phyloP scores from a whole-genome alignment of 768 basidiomycete species.

The Postia placenta region DNA sequence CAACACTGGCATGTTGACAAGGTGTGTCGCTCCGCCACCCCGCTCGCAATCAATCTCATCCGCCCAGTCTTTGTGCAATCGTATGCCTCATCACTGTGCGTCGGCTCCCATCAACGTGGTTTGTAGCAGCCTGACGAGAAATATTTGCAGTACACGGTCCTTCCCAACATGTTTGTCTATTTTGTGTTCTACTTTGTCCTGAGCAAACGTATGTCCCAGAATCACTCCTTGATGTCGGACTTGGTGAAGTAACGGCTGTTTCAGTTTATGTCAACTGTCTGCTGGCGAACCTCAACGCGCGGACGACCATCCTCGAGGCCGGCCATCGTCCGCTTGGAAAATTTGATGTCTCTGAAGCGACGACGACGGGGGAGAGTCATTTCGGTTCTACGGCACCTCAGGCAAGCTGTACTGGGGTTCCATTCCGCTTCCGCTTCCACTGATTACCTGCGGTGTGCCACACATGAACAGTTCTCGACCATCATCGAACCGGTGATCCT shows the following conservation, averaged over 20 bases:
- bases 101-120: too few relatives aligned
- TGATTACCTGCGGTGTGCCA: background rate
- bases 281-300: slow-evolving; percentile 17
- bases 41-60: background rate
- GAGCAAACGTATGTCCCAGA: slow-evolving; percentile 13
- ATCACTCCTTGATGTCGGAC: background rate
- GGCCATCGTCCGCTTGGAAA: background rate
- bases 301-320: slow-evolving; percentile 9
- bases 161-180: slow-evolving; percentile 11
- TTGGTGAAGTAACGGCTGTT: background rate
- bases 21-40: slow-evolving; percentile 2
- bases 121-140: too few relatives aligned
- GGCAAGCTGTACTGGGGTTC: background rate
- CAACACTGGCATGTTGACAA: slow-evolving; percentile 16
- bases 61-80: slow-evolving; percentile 9
- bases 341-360: background rate
- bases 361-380: background rate
- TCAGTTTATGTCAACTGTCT: slow-evolving; percentile 18
- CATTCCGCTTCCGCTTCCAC: background rate
- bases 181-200: slow-evolving; percentile 15
- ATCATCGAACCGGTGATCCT: background rate
- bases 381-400: background rate
- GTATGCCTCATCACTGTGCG: slow-evolving; percentile 11
- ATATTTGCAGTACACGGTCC: slow-evolving; percentile 9
- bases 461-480: background rate